Conservation (phyloP, 805 yeast genomes). For the Metschnikowia dekortorum region DNA sequence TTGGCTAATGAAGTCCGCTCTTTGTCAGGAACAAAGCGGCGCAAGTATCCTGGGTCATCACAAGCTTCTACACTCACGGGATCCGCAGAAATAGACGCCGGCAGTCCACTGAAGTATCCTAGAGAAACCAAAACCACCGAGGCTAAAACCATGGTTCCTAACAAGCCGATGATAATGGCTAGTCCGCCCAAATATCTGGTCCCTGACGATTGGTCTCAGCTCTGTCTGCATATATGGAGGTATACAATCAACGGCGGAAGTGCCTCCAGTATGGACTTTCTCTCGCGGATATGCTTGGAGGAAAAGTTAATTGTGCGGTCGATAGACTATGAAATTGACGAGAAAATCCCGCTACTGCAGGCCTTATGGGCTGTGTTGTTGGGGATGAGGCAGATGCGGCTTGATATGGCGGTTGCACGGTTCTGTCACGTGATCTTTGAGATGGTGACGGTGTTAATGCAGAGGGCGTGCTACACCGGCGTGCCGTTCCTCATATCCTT, state of each 20-base stretch:
- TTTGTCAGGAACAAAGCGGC: constrained; percentile 19
- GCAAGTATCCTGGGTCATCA: constrained; percentile 7
- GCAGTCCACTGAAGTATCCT: background rate
- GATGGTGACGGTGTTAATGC: constrained; percentile 26
- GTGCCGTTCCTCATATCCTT: constrained; percentile 61
- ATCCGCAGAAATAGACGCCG: background rate
- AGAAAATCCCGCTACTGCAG: constrained; percentile 38
- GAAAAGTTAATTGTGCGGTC: constrained; percentile 4
- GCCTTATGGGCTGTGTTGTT: constrained; percentile 41
- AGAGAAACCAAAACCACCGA: background rate
- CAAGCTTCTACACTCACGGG: background rate
- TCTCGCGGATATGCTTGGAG: constrained; percentile 29
- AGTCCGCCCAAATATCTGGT: constrained; percentile 18
- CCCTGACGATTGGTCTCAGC: constrained; percentile 30
- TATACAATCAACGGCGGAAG: constrained; percentile 34
- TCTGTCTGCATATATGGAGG: constrained; percentile 34
- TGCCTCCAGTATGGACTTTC: constrained; percentile 27
- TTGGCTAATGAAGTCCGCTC: constrained; percentile 35
- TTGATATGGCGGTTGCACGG: constrained; percentile 47
- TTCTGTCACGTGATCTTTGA: constrained; percentile 25
- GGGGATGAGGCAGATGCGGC: constrained; percentile 39
- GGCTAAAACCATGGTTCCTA: background rate
- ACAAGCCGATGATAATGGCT: background rate
- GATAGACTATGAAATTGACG: constrained; percentile 19
- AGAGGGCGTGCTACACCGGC: constrained; percentile 25